phyloP scores from a whole-genome alignment of 139 green algal genomes.

The Astrephomene gubernaculifera region DNA sequence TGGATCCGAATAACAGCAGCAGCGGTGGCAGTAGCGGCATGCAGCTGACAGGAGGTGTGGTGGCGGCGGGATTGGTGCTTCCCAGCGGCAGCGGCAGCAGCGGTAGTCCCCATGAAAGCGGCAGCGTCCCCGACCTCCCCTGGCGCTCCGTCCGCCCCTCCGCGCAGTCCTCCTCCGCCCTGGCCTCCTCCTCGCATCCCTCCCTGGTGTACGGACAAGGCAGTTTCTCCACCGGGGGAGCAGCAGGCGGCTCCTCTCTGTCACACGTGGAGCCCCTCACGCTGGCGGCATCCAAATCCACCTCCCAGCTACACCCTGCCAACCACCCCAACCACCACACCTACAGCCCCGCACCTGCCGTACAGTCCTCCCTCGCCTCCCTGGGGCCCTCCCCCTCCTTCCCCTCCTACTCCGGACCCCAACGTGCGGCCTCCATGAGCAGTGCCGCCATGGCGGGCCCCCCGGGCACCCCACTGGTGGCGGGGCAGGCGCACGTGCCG shows the following conservation, averaged over 20 bases:
- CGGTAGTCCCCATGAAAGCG: too few relatives aligned
- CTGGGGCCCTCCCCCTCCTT: too few relatives aligned
- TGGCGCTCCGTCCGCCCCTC: not conserved
- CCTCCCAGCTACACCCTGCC: too few relatives aligned
- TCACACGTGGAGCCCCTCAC: conserved; percentile 5
- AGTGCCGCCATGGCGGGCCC: not conserved
- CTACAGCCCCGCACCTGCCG: too few relatives aligned
- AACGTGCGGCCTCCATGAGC: too few relatives aligned
- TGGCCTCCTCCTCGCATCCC: not conserved
- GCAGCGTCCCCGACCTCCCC: not conserved
- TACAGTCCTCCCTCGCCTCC: too few relatives aligned
- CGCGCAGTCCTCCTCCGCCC: not conserved
- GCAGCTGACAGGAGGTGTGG: too few relatives aligned
- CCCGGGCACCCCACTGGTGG: not conserved
- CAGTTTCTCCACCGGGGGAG: not conserved
- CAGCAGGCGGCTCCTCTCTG: not conserved
- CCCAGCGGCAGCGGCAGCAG: not conserved
- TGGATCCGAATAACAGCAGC: too few relatives aligned
- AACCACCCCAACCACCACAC: too few relatives aligned
- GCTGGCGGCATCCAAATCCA: conserved; percentile 12
- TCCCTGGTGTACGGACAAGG: not conserved
- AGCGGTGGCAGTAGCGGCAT: not conserved
- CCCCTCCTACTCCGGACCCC: too few relatives aligned
- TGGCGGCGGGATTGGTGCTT: too few relatives aligned
- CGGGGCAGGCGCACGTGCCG: conserved; percentile 11